A percentile compares a stretch with the other conserved stretches of the same genome.
These are phyloP conservation scores for Centrapalus pauciflorus DNA, from an alignment of 129 eudicot genomes.

Conservation along the genomic window DNA sequence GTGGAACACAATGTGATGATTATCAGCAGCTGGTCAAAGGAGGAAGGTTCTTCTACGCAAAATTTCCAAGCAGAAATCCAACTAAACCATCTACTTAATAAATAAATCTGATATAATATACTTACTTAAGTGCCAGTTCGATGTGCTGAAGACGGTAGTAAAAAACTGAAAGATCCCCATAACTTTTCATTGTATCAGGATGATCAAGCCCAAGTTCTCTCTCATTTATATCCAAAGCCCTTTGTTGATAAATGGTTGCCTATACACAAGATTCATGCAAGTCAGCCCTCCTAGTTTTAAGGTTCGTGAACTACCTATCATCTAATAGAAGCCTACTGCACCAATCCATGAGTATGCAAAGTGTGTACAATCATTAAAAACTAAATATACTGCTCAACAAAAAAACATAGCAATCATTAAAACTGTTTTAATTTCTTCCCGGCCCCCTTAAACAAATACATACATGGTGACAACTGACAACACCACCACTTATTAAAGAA, in stretches of 20 bases:
- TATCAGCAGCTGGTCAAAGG: background rate
- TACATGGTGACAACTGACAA: background rate
- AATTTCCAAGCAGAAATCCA: background rate
- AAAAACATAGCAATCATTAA: background rate
- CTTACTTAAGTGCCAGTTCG: conserved; percentile 92
- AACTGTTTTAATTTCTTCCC: background rate
- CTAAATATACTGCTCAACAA: too few relatives aligned
- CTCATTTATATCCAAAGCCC: conserved; percentile 97
- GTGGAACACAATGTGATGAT: conserved; percentile 13
- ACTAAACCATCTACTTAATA: background rate
- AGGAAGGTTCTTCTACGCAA: background rate
- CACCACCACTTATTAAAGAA: conserved; percentile 22
- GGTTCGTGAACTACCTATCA: background rate
- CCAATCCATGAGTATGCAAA: too few relatives aligned
- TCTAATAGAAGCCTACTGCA: background rate
- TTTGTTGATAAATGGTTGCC: conserved; percentile 98
- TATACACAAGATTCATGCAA: conserved; percentile 19
- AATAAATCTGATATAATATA: conserved; percentile 2
- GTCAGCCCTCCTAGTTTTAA: background rate
- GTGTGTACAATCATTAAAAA: background rate
- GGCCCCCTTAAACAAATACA: background rate
- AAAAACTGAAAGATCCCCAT: conserved; percentile 98
- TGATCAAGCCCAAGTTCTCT: conserved; percentile 99
- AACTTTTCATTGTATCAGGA: conserved; percentile 99
- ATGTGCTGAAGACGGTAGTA: conserved; percentile 98